Conservation (phyloP, 306 rosid species). For the Medicago arabica region DNA sequence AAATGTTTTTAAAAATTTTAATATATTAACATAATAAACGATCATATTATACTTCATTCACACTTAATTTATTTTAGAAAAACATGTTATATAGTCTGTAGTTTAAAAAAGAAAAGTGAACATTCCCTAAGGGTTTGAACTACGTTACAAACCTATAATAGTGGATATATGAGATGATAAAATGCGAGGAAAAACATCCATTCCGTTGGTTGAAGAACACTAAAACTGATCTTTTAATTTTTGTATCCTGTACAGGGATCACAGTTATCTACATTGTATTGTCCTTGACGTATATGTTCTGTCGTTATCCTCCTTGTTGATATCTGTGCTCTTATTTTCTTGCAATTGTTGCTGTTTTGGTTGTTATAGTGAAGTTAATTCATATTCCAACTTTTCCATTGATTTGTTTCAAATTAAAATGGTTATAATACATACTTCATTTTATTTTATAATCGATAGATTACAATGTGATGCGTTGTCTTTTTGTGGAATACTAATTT, state of each 20-base stretch:
- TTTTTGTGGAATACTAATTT: too few species aligned
- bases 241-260: not conserved
- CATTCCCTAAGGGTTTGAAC: too few species aligned
- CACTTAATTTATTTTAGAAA: too few species aligned
- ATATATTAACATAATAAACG: too few species aligned
- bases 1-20: too few species aligned
- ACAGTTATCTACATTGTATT: not conserved
- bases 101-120: too few species aligned
- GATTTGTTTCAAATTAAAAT: not conserved
- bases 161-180: not conserved
- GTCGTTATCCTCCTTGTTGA: not conserved
- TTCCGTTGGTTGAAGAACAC: not conserved
- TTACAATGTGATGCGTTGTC: too few species aligned
- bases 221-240: not conserved
- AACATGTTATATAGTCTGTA: too few species aligned
- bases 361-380: not conserved
- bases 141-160: not conserved
- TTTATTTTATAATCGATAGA: not conserved
- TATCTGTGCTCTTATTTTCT: too few species aligned
- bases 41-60: too few species aligned
- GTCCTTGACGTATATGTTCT: not conserved
- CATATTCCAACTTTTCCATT: not conserved
- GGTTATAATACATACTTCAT: too few species aligned
- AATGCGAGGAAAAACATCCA: not conserved
- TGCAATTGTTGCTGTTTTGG: not conserved